These are phyloP conservation scores for Solanum etuberosum DNA, from an alignment of 257 asterid genomes.

Conservation along the genomic window DNA sequence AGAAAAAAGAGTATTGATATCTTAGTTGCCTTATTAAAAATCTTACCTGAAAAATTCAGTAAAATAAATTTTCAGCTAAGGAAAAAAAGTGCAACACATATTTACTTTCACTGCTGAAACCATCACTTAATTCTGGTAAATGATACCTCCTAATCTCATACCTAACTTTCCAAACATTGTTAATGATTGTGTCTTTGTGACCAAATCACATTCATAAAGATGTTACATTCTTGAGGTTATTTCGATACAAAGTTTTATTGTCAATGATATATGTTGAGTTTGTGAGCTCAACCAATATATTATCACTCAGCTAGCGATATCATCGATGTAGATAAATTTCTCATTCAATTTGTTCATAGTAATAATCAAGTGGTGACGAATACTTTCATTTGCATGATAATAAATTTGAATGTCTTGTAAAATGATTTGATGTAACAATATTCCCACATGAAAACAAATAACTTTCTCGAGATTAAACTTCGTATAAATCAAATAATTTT, in stretches of 20 bases:
- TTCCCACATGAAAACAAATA: not conserved
- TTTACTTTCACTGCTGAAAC: not conserved
- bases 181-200: not conserved
- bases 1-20: not conserved
- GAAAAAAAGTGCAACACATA: not conserved
- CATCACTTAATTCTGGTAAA: not conserved
- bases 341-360: no score
- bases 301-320: not conserved
- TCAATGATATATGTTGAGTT: not conserved
- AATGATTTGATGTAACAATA: no score
- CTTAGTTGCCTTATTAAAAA: not conserved
- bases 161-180: not conserved
- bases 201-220: not conserved
- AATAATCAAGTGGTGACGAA: no score
- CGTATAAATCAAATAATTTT: not conserved
- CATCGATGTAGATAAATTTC: not conserved
- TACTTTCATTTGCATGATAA: not conserved
- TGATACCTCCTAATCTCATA: not conserved
- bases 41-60: rapidly evolving
- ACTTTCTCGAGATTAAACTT: not conserved
- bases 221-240: not conserved
- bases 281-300: not conserved
- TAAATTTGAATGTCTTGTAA: not conserved
- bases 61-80: not conserved
- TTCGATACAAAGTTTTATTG: no score